Evolutionary conservation across 2,329 filamentous ascomycete genomes (phyloP).

Genomic region (Pleurostoma richardsiae): DNA sequence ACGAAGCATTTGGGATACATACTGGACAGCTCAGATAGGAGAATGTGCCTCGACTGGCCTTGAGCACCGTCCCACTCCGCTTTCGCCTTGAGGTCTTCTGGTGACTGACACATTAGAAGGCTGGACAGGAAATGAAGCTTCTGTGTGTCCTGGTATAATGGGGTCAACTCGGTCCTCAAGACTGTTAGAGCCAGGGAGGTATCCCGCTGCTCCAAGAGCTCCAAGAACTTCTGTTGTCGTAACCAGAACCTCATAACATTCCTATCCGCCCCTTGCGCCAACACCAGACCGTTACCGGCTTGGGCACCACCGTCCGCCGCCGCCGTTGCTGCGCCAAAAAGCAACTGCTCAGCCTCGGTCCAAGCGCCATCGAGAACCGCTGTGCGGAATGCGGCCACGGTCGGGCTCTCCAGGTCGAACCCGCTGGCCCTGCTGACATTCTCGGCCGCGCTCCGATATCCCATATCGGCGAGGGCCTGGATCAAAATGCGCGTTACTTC

Average conservation of each 20-base stretch:
- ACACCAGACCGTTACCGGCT: slow-evolving; percentile 57
- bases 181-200: slow-evolving; percentile 71
- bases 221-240: slow-evolving; percentile 90
- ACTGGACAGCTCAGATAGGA: slow-evolving; percentile 84
- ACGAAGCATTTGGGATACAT: slow-evolving; percentile 12
- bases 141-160: slow-evolving; percentile 71
- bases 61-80: slow-evolving; percentile 81
- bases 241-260: slow-evolving; percentile 83
- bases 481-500: slow-evolving; percentile 91
- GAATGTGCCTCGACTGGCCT: slow-evolving; percentile 65
- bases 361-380: slow-evolving; percentile 79
- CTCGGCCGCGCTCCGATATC: slow-evolving; percentile 73
- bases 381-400: slow-evolving; percentile 78
- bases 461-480: slow-evolving; percentile 83
- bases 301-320: slow-evolving; percentile 21
- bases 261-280: slow-evolving; percentile 70
- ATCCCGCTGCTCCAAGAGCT: slow-evolving; percentile 75
- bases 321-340: slow-evolving; percentile 51
- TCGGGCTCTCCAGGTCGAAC: slow-evolving; percentile 77
- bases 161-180: slow-evolving; percentile 82
- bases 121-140: slow-evolving; percentile 81
- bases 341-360: slow-evolving; percentile 75
- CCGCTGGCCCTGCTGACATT: slow-evolving; percentile 77
- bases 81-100: slow-evolving; percentile 69
- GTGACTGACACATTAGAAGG: slow-evolving; percentile 80